These are phyloP conservation scores for Thelephora ganbajun DNA, from an alignment of 768 basidiomycete genomes.

Conservation along the genomic window DNA sequence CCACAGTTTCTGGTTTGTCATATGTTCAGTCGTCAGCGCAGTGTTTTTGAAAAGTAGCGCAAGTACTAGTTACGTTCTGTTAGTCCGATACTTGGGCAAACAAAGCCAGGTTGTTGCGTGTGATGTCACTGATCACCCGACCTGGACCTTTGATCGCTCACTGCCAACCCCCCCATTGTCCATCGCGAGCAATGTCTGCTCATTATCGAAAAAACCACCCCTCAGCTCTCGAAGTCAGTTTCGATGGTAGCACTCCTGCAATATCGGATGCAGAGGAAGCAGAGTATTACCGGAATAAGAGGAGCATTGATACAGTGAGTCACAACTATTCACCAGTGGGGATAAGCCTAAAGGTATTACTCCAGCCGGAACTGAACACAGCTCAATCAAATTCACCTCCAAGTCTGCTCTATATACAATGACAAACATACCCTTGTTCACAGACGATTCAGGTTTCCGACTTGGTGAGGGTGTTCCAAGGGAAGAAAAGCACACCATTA, in stretches of 20 bases:
- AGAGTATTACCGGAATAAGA: slow-evolving; percentile 1
- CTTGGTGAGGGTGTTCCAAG: not conserved
- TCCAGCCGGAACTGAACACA: not conserved
- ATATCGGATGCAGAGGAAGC: not conserved
- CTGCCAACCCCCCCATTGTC: too few species aligned
- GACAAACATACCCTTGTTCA: not conserved
- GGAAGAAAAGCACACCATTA: slow-evolving; percentile 1
- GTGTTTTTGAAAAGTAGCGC: too few species aligned
- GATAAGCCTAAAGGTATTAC: not conserved
- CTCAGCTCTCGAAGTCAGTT: slow-evolving; percentile 42
- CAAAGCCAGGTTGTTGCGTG: too few species aligned
- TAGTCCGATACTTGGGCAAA: too few species aligned
- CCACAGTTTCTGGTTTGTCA: too few species aligned
- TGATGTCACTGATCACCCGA: too few species aligned
- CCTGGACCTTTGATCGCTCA: too few species aligned
- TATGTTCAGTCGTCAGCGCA: too few species aligned
- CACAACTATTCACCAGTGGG: not conserved
- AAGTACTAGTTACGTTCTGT: too few species aligned
- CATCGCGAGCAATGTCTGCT: too few species aligned
- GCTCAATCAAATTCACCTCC: not conserved
- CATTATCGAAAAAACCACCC: slow-evolving; percentile 16
- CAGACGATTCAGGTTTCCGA: not conserved
- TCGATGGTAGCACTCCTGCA: slow-evolving; percentile 24
- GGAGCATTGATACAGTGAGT: not conserved
- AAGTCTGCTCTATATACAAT: not conserved